Evolutionary conservation across 345 rosid genomes (phyloP), one percentile per base, ranked within the genome.

Genomic region (Pistacia vera): DNA sequence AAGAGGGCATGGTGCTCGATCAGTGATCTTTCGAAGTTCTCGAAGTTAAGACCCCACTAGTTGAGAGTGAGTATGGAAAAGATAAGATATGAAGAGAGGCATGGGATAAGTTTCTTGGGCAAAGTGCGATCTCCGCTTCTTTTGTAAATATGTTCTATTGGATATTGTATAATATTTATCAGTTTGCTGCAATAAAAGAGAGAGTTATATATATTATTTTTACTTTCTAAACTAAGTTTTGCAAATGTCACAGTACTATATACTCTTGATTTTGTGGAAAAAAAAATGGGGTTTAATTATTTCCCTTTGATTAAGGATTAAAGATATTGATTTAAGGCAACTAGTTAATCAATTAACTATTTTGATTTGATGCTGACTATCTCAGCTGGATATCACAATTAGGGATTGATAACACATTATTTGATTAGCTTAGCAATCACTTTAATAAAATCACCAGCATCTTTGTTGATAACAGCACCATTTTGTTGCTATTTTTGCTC

Each of bases 71-170:
- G 81, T 67, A 73, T 70, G 82, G 80, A 75, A 74, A 82, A 87
- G 89, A 93, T 88, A 86, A 87, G 92, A 88, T 85, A 71, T 79
- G 79, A 80, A 80, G 80, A 68, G 61, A 71, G 82, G 82, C 85
- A 87, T 82, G 88, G 86, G 91, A 92, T 86, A 86, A 85, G 90
- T 79, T 81, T 85, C 86, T 84, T 80, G 91, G 90, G 84, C 86
- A 76, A 73, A 87, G 92, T 89, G 95, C 87, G 86, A 82, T 72
- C 80, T 20, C 83, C 87, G 80, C 86, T 79, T 63, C 55, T 66
- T 41, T 59, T 69, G 54, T 51, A 49, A 60, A 41, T 28, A n/a
- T 51, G 72, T 4, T 12, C n/a, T 71, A 64, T 41, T 66, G 73
- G 81, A 83, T 75, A 85, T 66, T 70, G 72, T 86, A 74, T 81